Conservation (phyloP, 176 grass and related monocot genomes). For the Phyllostachys edulis region DNA sequence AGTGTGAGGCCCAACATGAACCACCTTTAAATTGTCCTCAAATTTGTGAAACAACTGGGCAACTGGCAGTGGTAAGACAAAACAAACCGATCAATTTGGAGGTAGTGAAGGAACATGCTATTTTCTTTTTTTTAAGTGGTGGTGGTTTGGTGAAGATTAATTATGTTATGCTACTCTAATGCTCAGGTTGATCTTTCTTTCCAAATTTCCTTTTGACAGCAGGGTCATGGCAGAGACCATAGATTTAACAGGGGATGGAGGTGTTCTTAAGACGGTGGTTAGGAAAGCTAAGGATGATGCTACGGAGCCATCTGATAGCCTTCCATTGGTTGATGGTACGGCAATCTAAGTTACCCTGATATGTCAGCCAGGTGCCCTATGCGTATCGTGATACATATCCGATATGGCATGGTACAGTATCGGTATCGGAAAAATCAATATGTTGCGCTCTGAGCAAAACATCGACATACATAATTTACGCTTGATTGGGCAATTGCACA, state of each 20-base stretch:
- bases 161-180: neutral
- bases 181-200: neutral
- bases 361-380: no score
- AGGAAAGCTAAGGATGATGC: constrained; percentile 83
- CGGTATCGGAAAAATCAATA: neutral
- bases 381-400: no score
- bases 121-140: neutral
- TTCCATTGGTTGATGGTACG: constrained; percentile 88
- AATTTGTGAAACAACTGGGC: neutral
- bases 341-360: neutral
- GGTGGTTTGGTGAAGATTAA: neutral
- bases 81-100: neutral
- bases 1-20: neutral
- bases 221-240: constrained; percentile 67
- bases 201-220: neutral
- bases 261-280: constrained; percentile 74
- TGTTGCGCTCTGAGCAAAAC: neutral
- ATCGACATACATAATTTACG: neutral
- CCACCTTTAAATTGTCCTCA: neutral
- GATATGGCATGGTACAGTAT: no score
- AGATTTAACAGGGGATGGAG: constrained; percentile 85
- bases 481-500: neutral
- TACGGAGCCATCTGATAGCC: constrained; percentile 66
- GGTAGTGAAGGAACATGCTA: neutral
- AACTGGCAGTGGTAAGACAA: neutral